phyloP scores from a whole-genome alignment of 306 rosid genomes.

The Quercus suber region DNA sequence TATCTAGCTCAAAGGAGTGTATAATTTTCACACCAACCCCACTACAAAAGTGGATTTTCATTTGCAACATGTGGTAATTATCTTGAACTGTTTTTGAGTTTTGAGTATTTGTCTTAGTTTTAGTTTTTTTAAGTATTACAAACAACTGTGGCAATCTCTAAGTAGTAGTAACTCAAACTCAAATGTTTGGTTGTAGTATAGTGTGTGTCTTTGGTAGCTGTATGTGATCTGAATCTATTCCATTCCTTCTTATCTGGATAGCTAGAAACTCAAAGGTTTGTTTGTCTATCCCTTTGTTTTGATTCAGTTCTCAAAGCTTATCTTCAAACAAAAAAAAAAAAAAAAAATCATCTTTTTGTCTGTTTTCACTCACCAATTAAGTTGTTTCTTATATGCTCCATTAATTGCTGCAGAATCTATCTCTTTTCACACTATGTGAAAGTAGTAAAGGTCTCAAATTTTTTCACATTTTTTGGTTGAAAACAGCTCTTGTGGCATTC shows the following conservation, averaged over 20 bases:
- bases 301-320: constrained; percentile 41
- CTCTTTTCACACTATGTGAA: constrained; percentile 23
- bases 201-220: constrained; percentile 21
- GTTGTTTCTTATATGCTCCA: constrained; percentile 9
- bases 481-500: background rate
- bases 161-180: constrained; percentile 10
- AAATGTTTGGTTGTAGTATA: constrained; percentile 34
- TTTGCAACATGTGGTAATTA: constrained; percentile 42
- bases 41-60: constrained; percentile 21
- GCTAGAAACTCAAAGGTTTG: constrained; percentile 26
- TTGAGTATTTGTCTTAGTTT: background rate
- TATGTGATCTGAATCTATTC: constrained; percentile 56
- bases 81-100: constrained; percentile 21
- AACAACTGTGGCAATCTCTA: constrained; percentile 9
- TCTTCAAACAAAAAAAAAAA: constrained; percentile 6
- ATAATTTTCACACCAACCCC: constrained; percentile 15
- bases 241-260: constrained; percentile 29
- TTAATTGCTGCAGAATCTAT: constrained; percentile 31
- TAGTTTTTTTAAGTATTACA: background rate
- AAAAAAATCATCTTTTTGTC: background rate
- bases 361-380: constrained; percentile 19
- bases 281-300: constrained; percentile 29
- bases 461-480: background rate
- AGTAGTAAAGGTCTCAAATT: constrained; percentile 23
- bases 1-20: constrained; percentile 11